Conservation (phyloP, 805 yeast species). For the Kuraishia molischiana region DNA sequence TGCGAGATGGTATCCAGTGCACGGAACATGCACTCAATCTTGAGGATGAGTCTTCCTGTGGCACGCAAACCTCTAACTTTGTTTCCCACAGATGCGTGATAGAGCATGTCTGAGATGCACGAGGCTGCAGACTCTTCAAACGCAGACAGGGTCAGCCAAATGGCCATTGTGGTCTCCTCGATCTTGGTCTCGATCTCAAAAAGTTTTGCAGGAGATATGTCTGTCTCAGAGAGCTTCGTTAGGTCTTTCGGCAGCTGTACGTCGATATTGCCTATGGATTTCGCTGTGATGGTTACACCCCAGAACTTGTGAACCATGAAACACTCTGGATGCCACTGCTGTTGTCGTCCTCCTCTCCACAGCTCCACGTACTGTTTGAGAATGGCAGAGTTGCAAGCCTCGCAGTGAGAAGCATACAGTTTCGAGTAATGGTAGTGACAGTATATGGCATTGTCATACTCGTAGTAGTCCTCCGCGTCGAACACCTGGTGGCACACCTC, state of each 20-base stretch:
- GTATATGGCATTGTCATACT: constrained; percentile 71
- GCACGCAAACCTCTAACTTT: constrained; percentile 57
- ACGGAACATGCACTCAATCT: constrained; percentile 65
- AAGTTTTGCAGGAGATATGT: constrained; percentile 36
- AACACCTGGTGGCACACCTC: constrained; percentile 77
- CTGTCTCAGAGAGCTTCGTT: constrained; percentile 14
- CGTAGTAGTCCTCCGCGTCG: constrained; percentile 79
- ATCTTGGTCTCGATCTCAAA: constrained; percentile 53
- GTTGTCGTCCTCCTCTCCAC: constrained; percentile 80
- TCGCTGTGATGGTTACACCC: constrained; percentile 74
- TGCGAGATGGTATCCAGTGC: constrained; percentile 51
- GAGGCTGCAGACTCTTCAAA: constrained; percentile 89
- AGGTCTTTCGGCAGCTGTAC: neutral
- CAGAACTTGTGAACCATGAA: constrained; percentile 96
- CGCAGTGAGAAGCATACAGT: constrained; percentile 78
- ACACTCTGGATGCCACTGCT: constrained; percentile 99
- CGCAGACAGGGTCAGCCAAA: constrained; percentile 82
- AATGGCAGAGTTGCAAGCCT: constrained; percentile 87
- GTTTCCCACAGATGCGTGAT: constrained; percentile 67
- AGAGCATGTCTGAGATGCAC: constrained; percentile 85
- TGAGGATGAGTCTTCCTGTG: constrained; percentile 63
- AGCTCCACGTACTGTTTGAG: constrained; percentile 92
- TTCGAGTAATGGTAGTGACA: constrained; percentile 93
- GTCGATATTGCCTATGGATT: constrained; percentile 37
- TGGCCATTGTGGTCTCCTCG: constrained; percentile 44